Percentiles rank a stretch among this genome's conserved stretches.
These are phyloP conservation scores for Botrytis paeoniae DNA, from an alignment of 2,329 filamentous ascomycete genomes.

Conservation along the genomic window DNA sequence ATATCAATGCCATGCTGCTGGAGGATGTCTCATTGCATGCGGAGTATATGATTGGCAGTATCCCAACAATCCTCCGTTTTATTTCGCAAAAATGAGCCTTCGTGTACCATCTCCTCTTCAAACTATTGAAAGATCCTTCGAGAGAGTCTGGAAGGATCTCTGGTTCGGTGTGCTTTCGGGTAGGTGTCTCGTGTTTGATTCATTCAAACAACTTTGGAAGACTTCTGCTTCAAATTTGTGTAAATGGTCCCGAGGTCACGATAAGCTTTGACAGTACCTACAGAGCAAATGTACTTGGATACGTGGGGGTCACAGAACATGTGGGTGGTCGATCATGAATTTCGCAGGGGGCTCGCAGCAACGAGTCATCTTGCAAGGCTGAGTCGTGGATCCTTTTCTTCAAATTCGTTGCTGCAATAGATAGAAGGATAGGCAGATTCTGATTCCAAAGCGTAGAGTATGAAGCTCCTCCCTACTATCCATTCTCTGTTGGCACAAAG, in stretches of 20 bases:
- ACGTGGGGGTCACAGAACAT: slow-evolving; percentile 11
- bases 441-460: not conserved
- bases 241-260: slow-evolving; percentile 15
- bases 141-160: not conserved
- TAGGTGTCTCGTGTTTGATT: not conserved
- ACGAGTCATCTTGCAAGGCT: not conserved
- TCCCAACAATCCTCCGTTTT: slow-evolving; percentile 24
- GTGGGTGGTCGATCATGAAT: slow-evolving; percentile 8
- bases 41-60: slow-evolving; percentile 14
- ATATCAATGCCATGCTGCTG: slow-evolving; percentile 17
- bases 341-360: not conserved
- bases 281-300: not conserved
- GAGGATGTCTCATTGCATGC: slow-evolving; percentile 16
- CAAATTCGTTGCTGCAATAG: not conserved
- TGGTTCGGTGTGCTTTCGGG: not conserved
- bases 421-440: not conserved
- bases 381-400: not conserved
- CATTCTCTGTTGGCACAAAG: not conserved
- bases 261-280: slow-evolving; percentile 7
- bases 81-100: slow-evolving; percentile 18
- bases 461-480: not conserved
- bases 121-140: not conserved
- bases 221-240: slow-evolving; percentile 9
- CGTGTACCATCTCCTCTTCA: not conserved
- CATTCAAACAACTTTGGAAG: not conserved